phyloP scores from a whole-genome alignment of 805 yeast species.

The Clavispora asparagi region DNA sequence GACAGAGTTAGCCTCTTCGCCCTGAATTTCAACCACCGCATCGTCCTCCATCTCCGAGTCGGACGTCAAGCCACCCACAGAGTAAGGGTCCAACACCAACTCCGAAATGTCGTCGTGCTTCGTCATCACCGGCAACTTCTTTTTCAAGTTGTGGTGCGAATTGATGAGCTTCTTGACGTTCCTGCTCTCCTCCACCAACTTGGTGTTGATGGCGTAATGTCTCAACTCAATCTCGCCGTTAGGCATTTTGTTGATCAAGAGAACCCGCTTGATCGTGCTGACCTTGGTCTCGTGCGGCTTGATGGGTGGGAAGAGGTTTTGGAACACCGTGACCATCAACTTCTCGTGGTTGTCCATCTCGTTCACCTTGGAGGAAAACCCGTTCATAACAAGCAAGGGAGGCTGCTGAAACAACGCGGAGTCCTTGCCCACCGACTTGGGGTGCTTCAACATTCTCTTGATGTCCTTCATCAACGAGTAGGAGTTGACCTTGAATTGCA shows the following conservation, averaged over 20 bases:
- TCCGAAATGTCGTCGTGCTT: slow-evolving; percentile 75
- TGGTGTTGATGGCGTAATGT: slow-evolving; percentile 85
- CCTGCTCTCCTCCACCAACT: slow-evolving; percentile 70
- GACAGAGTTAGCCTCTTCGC: slow-evolving; percentile 15
- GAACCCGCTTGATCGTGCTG: slow-evolving; percentile 71
- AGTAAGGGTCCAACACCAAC: slow-evolving; percentile 75
- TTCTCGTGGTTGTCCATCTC: slow-evolving; percentile 70
- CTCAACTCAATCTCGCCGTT: slow-evolving; percentile 77
- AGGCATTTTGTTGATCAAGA: slow-evolving; percentile 72
- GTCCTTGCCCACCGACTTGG: slow-evolving; percentile 70
- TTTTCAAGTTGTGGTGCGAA: slow-evolving; percentile 55
- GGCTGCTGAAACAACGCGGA: slow-evolving; percentile 64
- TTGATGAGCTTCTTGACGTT: slow-evolving; percentile 67
- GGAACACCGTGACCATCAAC: slow-evolving; percentile 81
- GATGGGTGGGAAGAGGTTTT: slow-evolving; percentile 92
- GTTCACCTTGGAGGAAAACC: slow-evolving; percentile 63
- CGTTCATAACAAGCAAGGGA: slow-evolving; percentile 88
- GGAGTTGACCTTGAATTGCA: slow-evolving; percentile 70
- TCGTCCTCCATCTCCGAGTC: slow-evolving; percentile 96
- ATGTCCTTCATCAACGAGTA: slow-evolving; percentile 85
- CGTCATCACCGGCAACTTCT: slow-evolving; percentile 65
- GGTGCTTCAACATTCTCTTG: slow-evolving; percentile 59
- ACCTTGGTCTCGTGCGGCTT: slow-evolving; percentile 80
- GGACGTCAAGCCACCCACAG: slow-evolving; percentile 74
- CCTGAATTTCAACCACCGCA: slow-evolving; percentile 59